Evolutionary conservation across 164 flowering plant genomes (phyloP).

Genomic region (Vitis labrusca): DNA sequence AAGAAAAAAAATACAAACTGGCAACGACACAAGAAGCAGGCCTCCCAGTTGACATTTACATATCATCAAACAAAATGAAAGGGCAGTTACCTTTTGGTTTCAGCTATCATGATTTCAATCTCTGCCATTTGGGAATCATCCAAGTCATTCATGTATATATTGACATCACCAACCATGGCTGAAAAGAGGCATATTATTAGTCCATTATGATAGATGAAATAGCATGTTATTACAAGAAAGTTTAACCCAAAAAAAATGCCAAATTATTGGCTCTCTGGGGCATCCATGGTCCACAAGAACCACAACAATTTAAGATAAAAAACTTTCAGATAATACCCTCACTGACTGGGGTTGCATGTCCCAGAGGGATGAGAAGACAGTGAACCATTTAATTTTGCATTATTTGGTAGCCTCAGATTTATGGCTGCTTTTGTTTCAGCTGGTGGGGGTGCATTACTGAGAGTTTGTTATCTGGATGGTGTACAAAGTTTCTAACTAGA

Average conservation of each 20-base stretch:
- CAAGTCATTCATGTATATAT: conserved; percentile 85
- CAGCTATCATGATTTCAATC: conserved; percentile 96
- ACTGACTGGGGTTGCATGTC: no score
- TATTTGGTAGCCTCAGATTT: no score
- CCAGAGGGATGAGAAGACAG: no score
- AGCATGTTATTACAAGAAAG: no score
- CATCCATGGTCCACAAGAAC: background rate
- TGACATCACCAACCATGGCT: conserved; percentile 99
- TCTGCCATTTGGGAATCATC: conserved; percentile 79
- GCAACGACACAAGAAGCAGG: background rate
- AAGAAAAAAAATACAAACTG: background rate
- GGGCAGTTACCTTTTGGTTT: conserved; percentile 59
- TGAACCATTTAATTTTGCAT: no score
- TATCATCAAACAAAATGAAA: background rate
- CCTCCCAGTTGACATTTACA: background rate
- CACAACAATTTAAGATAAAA: background rate
- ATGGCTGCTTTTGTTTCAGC: no score
- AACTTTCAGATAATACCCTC: background rate
- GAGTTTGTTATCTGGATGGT: no score
- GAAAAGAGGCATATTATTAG: conserved; percentile 20
- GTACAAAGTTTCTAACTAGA: no score
- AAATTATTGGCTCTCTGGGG: background rate
- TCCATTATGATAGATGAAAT: background rate
- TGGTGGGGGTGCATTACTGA: no score
- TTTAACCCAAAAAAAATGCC: no score